These are phyloP conservation scores for Blastomyces gilchristii DNA, from an alignment of 2,329 filamentous ascomycete species.

Conservation along the genomic window DNA sequence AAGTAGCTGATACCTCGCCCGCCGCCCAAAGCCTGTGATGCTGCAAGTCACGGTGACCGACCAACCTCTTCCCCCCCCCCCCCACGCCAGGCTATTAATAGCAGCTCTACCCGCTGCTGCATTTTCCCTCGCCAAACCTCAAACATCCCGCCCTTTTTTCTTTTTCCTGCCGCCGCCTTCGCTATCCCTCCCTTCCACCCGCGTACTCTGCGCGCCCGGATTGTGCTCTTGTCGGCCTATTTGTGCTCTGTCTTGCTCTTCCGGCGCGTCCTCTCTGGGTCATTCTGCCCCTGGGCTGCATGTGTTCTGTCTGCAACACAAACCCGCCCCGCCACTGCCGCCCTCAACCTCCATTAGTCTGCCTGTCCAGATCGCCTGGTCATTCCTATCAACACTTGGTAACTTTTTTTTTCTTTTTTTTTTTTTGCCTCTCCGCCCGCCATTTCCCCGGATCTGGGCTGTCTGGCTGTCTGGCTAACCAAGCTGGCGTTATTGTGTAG, in stretches of 20 bases:
- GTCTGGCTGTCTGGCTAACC: background rate
- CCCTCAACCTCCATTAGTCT: background rate
- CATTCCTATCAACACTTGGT: background rate
- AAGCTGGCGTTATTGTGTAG: background rate
- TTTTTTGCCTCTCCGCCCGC: background rate
- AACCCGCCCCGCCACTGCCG: background rate
- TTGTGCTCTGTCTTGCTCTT: background rate
- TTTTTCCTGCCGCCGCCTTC: conserved; percentile 6
- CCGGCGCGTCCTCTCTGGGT: background rate
- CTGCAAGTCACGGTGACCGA: background rate
- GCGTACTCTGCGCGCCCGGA: background rate
- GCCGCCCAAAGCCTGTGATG: background rate
- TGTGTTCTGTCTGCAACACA: background rate
- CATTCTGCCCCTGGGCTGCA: background rate
- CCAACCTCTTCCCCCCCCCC: background rate
- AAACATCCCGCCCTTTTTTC: conserved; percentile 9
- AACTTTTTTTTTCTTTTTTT: background rate
- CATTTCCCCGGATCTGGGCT: background rate
- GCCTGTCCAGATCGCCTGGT: background rate
- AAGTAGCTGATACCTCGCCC: background rate
- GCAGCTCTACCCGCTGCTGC: conserved; percentile 1
- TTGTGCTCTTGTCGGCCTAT: background rate
- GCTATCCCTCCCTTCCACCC: background rate
- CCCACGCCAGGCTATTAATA: background rate
- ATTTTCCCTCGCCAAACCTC: background rate